Percentiles rank a stretch among this genome's conserved stretches.
These are phyloP conservation scores for Arthonia radiata DNA, from an alignment of 495 filamentous ascomycete genomes.

Conservation along the genomic window DNA sequence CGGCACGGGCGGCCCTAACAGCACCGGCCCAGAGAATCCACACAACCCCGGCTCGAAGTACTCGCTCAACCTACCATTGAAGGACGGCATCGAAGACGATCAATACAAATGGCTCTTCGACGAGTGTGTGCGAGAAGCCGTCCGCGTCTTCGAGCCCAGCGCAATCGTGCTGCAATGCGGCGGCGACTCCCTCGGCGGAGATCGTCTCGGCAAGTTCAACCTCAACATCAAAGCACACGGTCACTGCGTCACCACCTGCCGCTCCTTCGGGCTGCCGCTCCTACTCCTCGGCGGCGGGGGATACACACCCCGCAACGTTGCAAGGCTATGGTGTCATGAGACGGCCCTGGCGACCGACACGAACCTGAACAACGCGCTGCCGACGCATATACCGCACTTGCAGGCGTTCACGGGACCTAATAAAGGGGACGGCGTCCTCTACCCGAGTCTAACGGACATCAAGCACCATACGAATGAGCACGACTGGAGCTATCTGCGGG, in stretches of 20 bases:
- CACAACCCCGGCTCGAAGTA: conserved; percentile 38
- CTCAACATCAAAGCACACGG: conserved; percentile 86
- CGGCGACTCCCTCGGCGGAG: conserved; percentile 81
- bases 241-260: conserved; percentile 69
- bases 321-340: conserved; percentile 87
- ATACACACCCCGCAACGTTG: conserved; percentile 94
- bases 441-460: conserved; percentile 36
- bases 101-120: conserved; percentile 73
- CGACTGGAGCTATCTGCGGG: conserved; percentile 42
- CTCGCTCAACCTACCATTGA: conserved; percentile 39
- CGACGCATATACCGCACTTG: conserved; percentile 12
- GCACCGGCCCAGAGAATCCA: conserved; percentile 32
- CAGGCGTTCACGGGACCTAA: conserved; percentile 14
- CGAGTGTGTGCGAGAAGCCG: conserved; percentile 46
- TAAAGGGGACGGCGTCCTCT: conserved; percentile 34
- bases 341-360: conserved; percentile 67
- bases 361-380: conserved; percentile 12
- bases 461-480: conserved; percentile 56
- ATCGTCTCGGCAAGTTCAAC: conserved; percentile 87
- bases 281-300: conserved; percentile 85
- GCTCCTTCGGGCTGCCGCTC: conserved; percentile 49
- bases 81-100: conserved; percentile 74
- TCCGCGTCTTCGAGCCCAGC: conserved; percentile 51
- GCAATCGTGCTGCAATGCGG: conserved; percentile 93
- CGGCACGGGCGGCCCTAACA: conserved; percentile 33